Percentiles rank a stretch among this genome's conserved stretches.
Evolutionary conservation across 306 rosid genomes (phyloP).

Genomic region (Gleditsia sinensis): DNA sequence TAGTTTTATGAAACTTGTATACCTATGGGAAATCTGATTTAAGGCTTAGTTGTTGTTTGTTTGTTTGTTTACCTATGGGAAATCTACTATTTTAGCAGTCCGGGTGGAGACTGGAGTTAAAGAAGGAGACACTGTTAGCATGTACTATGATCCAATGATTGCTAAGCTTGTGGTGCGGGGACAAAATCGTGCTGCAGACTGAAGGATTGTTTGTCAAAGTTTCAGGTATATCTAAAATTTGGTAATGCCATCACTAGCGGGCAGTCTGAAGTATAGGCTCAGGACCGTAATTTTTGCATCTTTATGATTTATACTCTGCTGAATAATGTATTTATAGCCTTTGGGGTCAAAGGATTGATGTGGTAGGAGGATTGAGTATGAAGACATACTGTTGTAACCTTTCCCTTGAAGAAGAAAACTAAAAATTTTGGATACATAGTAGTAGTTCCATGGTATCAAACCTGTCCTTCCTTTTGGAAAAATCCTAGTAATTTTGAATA

Average conservation of each 20-base stretch:
- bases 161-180: constrained; percentile 98
- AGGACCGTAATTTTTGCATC: constrained; percentile 24
- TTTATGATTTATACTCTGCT: too few species aligned
- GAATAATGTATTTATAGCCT: too few species aligned
- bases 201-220: constrained; percentile 85
- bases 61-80: constrained; percentile 26
- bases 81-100: constrained; percentile 54
- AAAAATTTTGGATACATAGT: neutral
- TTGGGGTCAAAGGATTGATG: constrained; percentile 10
- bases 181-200: constrained; percentile 85
- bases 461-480: neutral
- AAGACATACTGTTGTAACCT: neutral
- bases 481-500: constrained; percentile 2
- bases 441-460: neutral
- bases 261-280: constrained; percentile 26
- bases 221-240: constrained; percentile 60
- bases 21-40: constrained; percentile 29
- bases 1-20: constrained; percentile 20
- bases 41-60: too few species aligned
- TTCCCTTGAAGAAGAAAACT: constrained; percentile 15
- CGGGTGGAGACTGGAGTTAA: constrained; percentile 97
- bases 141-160: constrained; percentile 99
- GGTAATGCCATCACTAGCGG: neutral
- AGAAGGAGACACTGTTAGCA: constrained; percentile 89
- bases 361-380: constrained; percentile 13